phyloP scores from a whole-genome alignment of 2,329 filamentous ascomycete genomes.

The Coleophoma crateriformis region DNA sequence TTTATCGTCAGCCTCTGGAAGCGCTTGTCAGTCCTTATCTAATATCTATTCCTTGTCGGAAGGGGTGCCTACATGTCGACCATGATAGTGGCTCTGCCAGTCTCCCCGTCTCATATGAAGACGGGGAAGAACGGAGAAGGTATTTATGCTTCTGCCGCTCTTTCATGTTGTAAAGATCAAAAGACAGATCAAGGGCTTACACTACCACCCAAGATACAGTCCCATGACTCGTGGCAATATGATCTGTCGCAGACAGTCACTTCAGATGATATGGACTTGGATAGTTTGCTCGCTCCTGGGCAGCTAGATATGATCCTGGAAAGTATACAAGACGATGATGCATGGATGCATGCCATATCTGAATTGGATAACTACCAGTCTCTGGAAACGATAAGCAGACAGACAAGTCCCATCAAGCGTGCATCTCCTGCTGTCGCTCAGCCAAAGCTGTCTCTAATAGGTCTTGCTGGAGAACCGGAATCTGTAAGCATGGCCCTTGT shows the following conservation, averaged over 20 bases:
- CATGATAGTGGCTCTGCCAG: background rate
- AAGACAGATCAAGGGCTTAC: slow-evolving; percentile 19
- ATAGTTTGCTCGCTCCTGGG: slow-evolving; percentile 4
- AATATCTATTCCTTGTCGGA: no score
- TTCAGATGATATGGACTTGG: slow-evolving; percentile 4
- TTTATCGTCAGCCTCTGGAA: no score
- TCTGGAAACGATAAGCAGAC: no score
- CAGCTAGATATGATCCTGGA: background rate
- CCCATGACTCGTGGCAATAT: slow-evolving; percentile 5
- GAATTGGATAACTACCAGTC: no score
- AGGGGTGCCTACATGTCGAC: no score
- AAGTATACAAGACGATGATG: background rate
- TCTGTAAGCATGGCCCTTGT: no score
- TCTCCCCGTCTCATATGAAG: background rate
- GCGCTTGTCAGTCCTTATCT: no score
- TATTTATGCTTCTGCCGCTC: slow-evolving; percentile 18
- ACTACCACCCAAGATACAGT: slow-evolving; percentile 17
- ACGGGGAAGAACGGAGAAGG: slow-evolving; percentile 13
- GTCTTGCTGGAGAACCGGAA: no score
- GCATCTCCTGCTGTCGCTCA: no score
- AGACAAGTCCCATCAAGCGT: no score
- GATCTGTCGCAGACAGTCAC: background rate
- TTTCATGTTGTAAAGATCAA: slow-evolving; percentile 4
- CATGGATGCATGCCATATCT: background rate
- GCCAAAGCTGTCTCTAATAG: no score